Percentiles rank a stretch among this genome's conserved stretches.
phyloP scores from a whole-genome alignment of 2,329 filamentous ascomycete genomes.

The Xylariaceae sp. region DNA sequence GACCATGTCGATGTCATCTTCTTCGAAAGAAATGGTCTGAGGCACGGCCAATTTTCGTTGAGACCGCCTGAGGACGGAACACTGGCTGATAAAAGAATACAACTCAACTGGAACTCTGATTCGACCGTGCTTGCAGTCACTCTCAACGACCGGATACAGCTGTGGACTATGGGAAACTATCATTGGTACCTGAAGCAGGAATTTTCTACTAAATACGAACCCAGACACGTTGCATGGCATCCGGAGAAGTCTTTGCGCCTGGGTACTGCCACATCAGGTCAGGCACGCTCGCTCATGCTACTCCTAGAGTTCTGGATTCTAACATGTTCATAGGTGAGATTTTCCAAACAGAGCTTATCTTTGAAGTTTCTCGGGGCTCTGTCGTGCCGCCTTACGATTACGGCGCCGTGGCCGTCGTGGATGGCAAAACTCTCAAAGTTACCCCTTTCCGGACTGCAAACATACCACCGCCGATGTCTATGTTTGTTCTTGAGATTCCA shows the following conservation, averaged over 20 bases:
- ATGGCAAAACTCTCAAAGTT: conserved; percentile 74
- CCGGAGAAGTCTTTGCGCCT: conserved; percentile 76
- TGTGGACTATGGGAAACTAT: conserved; percentile 98
- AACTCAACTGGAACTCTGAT: conserved; percentile 83
- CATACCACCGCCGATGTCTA: conserved; percentile 87
- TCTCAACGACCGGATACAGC: conserved; percentile 69
- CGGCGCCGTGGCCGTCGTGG: conserved; percentile 78
- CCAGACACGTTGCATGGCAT: conserved; percentile 65
- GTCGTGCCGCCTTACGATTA: conserved; percentile 68
- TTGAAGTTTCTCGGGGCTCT: conserved; percentile 65
- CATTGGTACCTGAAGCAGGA: conserved; percentile 98
- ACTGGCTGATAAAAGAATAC: conserved; percentile 54
- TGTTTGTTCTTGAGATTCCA: conserved; percentile 65
- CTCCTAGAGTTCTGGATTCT: no score
- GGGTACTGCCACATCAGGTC: conserved; percentile 50
- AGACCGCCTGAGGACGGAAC: conserved; percentile 58
- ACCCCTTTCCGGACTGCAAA: conserved; percentile 82
- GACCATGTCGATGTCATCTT: conserved; percentile 80
- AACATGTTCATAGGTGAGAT: conserved; percentile 39
- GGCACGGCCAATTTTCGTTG: conserved; percentile 92
- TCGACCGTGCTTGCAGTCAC: conserved; percentile 86
- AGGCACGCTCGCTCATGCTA: no score
- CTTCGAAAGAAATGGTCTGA: conserved; percentile 93
- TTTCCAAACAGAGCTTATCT: conserved; percentile 62
- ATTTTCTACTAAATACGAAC: conserved; percentile 45